Evolutionary conservation across 164 flowering plant species (phyloP).

Genomic region (Dillenia suffruticosa): DNA sequence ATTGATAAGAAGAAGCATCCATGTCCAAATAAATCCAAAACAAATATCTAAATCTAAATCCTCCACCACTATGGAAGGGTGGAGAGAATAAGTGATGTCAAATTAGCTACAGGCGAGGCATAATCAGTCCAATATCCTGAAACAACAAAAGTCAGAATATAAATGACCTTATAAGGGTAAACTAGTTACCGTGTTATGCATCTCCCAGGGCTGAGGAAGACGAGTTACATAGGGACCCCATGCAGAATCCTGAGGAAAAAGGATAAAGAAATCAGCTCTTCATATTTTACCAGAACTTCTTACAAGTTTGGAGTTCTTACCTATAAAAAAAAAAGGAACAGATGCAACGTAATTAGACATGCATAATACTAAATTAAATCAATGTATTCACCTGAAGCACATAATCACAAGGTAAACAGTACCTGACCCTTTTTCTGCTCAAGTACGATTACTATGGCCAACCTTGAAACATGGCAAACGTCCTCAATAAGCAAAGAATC

Average conservation of each 20-base stretch:
- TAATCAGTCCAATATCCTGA: too few relatives aligned
- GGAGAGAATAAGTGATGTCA: too few relatives aligned
- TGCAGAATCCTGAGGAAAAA: conserved; percentile 46
- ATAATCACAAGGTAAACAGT: conserved; percentile 1
- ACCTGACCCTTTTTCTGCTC: conserved; percentile 72
- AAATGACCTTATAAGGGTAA: conserved; percentile 1
- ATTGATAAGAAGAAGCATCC: too few relatives aligned
- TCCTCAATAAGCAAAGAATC: conserved; percentile 33
- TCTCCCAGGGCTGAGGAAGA: conserved; percentile 54
- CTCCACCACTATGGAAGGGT: too few relatives aligned
- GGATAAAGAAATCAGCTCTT: background rate
- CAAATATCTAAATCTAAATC: too few relatives aligned
- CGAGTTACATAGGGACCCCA: conserved; percentile 74
- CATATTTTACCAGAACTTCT: background rate
- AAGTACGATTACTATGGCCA: conserved; percentile 58
- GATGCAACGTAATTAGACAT: background rate
- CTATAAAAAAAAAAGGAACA: background rate
- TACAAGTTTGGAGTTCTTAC: background rate
- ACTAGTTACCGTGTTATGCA: conserved; percentile 60
- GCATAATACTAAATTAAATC: background rate
- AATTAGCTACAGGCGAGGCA: too few relatives aligned
- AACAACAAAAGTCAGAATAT: too few relatives aligned
- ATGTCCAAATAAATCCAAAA: too few relatives aligned
- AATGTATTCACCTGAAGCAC: background rate
- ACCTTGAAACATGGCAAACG: conserved; percentile 45